Conservation (phyloP, 441 rosid species). For the Daphne laureola region DNA sequence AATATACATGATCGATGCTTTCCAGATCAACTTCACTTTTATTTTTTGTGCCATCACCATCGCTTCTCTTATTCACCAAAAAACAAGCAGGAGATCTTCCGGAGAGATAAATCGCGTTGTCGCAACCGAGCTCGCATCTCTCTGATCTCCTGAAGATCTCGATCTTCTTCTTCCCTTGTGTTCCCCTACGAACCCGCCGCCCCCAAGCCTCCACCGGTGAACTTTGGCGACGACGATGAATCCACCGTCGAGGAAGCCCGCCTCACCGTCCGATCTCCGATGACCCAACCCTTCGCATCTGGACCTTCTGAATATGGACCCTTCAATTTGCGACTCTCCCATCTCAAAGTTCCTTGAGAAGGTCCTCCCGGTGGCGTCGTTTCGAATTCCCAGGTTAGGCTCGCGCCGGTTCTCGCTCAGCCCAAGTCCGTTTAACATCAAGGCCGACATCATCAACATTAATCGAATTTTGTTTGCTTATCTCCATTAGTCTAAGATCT, state of each 20-base stretch:
- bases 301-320: no score
- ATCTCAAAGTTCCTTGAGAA: constrained; percentile 54
- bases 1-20: no score
- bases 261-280: no score
- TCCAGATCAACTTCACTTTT: no score
- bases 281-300: no score
- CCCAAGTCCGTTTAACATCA: constrained; percentile 71
- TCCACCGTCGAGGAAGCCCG: no score
- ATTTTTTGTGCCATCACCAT: no score
- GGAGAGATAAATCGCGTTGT: constrained; percentile 54
- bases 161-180: constrained; percentile 18
- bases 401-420: constrained; percentile 43
- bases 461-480: no score
- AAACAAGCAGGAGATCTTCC: constrained; percentile 52
- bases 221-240: no score
- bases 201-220: no score
- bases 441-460: no score
- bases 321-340: constrained; percentile 67
- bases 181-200: no score
- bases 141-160: constrained; percentile 40
- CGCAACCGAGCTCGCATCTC: constrained; percentile 35
- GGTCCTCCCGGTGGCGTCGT: constrained; percentile 39
- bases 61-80: constrained; percentile 26
- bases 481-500: constrained; percentile 19
- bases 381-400: constrained; percentile 35